Percentiles rank a stretch among this genome's conserved stretches.
Conservation (phyloP, 805 yeast genomes). For the Zygotorulaspora chibaensis region DNA sequence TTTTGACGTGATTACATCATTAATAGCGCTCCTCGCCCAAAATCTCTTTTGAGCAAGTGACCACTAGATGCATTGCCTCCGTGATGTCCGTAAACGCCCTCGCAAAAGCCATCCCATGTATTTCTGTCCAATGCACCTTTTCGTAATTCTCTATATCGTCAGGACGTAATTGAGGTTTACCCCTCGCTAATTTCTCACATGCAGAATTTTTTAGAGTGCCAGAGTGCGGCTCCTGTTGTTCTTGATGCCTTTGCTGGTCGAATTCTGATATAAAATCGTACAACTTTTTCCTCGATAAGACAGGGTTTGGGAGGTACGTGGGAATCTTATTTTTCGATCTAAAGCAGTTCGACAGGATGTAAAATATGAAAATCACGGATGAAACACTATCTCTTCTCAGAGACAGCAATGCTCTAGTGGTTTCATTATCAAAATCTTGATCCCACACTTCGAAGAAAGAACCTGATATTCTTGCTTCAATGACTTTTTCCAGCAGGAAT, state of each 20-base stretch:
- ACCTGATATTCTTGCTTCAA: conserved; percentile 50
- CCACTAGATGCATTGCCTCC: conserved; percentile 39
- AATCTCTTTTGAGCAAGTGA: conserved; percentile 38
- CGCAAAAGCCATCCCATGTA: conserved; percentile 48
- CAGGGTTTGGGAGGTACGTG: conserved; percentile 42
- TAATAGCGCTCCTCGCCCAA: conserved; percentile 40
- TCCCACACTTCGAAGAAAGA: conserved; percentile 45
- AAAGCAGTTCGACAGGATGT: conserved; percentile 42
- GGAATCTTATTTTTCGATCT: conserved; percentile 39
- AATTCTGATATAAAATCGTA: conserved; percentile 39
- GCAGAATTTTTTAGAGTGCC: neutral
- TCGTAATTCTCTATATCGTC: conserved; percentile 11
- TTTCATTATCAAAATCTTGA: conserved; percentile 37
- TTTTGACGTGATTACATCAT: neutral
- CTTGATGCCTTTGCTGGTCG: conserved; percentile 19
- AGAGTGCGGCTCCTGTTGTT: conserved; percentile 2
- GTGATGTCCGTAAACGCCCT: conserved; percentile 46
- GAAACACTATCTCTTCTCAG: conserved; percentile 47
- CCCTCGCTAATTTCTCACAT: neutral
- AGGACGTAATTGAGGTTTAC: conserved; percentile 1
- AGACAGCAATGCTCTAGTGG: conserved; percentile 39
- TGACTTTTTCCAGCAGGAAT: conserved; percentile 38
- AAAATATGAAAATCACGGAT: conserved; percentile 42
- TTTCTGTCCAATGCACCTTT: conserved; percentile 42
- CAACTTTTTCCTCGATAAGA: conserved; percentile 40